These are phyloP conservation scores for Aspergillus luchuensis DNA, from an alignment of 2,329 filamentous ascomycete species.

Conservation along the genomic window DNA sequence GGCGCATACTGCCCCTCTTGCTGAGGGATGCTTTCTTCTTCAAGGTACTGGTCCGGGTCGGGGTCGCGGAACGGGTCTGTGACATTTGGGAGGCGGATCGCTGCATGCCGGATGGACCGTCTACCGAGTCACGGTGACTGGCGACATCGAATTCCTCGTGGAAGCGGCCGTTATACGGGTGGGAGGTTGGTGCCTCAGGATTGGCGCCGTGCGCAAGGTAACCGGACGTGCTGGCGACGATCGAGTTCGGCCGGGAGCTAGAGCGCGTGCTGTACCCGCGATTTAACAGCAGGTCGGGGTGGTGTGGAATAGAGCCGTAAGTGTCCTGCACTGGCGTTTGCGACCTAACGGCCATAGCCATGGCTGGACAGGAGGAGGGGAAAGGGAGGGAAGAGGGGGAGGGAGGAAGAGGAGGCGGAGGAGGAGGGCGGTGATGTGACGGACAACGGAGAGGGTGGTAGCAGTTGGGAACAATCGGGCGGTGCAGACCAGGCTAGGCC, in stretches of 20 bases:
- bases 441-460: constrained; percentile 1
- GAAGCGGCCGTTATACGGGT: constrained; percentile 36
- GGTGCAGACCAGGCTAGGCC: constrained; percentile 19
- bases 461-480: constrained; percentile 11
- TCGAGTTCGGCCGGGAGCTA: constrained; percentile 46
- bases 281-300: constrained; percentile 33
- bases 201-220: constrained; percentile 37
- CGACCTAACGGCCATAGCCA: constrained; percentile 42
- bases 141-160: constrained; percentile 42
- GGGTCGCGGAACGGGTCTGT: constrained; percentile 41
- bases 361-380: constrained; percentile 27
- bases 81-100: constrained; percentile 48
- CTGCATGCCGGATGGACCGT: constrained; percentile 36
- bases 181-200: constrained; percentile 35
- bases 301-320: constrained; percentile 35
- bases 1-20: constrained; percentile 71
- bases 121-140: constrained; percentile 41
- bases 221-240: constrained; percentile 38
- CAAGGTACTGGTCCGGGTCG: constrained; percentile 68
- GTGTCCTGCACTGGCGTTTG: constrained; percentile 44
- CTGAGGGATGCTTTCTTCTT: constrained; percentile 85
- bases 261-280: constrained; percentile 36
- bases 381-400: constrained; percentile 22
- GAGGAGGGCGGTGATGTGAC: constrained; percentile 7
- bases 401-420: constrained; percentile 10